Evolutionary conservation across 2,329 filamentous ascomycete species (phyloP), one percentile per base, ranked within the genome.

Genomic region (Bipolaris oryzae): DNA sequence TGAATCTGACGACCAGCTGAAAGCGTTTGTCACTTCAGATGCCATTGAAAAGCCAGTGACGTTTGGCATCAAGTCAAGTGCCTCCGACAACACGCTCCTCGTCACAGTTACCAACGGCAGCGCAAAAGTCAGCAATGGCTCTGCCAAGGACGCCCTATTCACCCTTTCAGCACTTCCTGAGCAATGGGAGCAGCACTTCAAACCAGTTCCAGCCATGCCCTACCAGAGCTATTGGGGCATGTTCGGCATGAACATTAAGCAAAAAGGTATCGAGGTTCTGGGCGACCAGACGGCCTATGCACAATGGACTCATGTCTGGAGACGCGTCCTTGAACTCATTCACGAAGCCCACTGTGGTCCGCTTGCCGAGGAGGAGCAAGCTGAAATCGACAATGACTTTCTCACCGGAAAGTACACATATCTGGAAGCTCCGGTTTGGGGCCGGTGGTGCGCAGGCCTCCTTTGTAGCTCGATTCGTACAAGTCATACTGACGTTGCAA

Each of bases 191-290:
- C 70, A 78, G 44, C 78, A 79, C 66, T 79, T 80, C 71, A 74
- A 79, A 55, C 69, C 73, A 33, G 75, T 78, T 1, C 78, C 78
- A 4, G 74, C 72, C 1, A 74, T 73, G 63, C 78, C 78, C 13
- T 79, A 80, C 55, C 78, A 80, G 55, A 78, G 76, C 53, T 80
- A 79, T 60, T 80, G 78, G 78, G 76, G 76, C 64, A 75, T 74
- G 75, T 76, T 78, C 48, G 77, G 77, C 21, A 79, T 81, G 81
- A 82, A 79, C 58, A 77, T 79, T 66, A 80, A 81, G 55, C 80
- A 83, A 57, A 71, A 80, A 50, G 80, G 80, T 18, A 79, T 81
- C 38, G 75, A 79, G 21, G 74, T 82, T 6, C 64, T 76, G n/a
- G 81, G 81, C 21, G 75, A 81, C 55, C 74, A 82, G 58, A 74